Base-by-base conservation (phyloP, 306 rosid species). In the Hylodesmum podocarpum region DNA sequence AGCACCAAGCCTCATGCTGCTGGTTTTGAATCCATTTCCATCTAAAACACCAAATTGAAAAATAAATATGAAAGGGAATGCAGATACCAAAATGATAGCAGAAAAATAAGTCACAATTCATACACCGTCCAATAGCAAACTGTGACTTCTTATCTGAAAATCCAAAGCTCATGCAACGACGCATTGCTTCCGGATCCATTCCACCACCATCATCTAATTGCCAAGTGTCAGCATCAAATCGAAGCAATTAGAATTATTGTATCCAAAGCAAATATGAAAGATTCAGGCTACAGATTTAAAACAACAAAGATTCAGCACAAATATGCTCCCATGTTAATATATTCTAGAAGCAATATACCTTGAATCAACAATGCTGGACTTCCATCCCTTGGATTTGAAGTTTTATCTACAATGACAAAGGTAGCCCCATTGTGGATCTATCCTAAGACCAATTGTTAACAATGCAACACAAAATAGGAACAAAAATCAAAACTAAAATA, bases 1-100 rank as follows among this genome's bases (percentile, higher is more conserved):
- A 14, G 92, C 96, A 76, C 99, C 97, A 86, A 95, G 94, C 89
- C 99, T 90, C 99, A 95, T 95, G 33, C 81, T 95, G 72, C 99
- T 90, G 59, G 99, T 95, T 82, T 95, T 95, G 91, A 95, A 92
- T 76, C 99, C 99, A 87, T 95, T 95, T 81, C 99, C 99, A 88
- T 95, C 99, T 95, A 86, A 73, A 81, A 86, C 41, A 80, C 82
- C 76, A 75, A 89, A 84, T 75, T 64, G 50, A 82, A 58, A 69
- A 84, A 84, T 77, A 67, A 85, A 79, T 76, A 49, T 7, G 19
- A 72, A 39, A 66, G 8, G 71, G 29, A 80, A 75, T n/a, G n/a
- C n/a, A n/a, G n/a, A n/a, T 64, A 31, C 7, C 24, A 34, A 78
- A 81, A 22, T 41, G 6, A 55, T 55, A 19, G 47, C 21, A 70